Percentiles rank a stretch among this genome's conserved stretches.
These are phyloP conservation scores for Paecilomyces niveus DNA, from an alignment of 2,329 filamentous ascomycete species.

Conservation along the genomic window DNA sequence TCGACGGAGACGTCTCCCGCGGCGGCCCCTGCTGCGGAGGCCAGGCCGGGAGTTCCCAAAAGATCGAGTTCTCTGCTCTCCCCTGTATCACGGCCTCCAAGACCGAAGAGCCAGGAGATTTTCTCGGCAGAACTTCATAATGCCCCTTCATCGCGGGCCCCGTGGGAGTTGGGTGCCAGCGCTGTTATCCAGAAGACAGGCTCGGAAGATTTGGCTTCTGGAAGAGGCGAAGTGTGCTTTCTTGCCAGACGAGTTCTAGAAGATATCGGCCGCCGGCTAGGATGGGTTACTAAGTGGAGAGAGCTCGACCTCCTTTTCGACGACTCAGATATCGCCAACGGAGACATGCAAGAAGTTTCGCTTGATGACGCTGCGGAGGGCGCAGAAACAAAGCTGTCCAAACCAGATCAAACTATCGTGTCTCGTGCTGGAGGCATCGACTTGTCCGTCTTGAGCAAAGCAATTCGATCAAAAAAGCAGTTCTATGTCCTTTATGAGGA, in stretches of 20 bases:
- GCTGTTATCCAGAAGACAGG: conserved; percentile 45
- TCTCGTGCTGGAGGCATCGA: conserved; percentile 42
- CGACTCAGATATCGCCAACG: conserved; percentile 19
- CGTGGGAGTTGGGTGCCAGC: conserved; percentile 42
- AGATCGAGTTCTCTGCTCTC: conserved; percentile 33
- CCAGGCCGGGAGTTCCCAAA: conserved; percentile 24
- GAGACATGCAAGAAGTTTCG: conserved; percentile 28
- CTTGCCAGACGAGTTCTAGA: conserved; percentile 75
- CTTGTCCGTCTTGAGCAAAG: conserved; percentile 52
- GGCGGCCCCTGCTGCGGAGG: conserved; percentile 12
- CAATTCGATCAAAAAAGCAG: conserved; percentile 54
- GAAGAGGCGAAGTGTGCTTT: conserved; percentile 72
- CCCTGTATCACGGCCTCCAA: conserved; percentile 12
- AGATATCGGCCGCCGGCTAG: conserved; percentile 60
- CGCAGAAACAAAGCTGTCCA: conserved; percentile 8
- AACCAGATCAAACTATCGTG: conserved; percentile 5
- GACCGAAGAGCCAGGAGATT: conserved; percentile 23
- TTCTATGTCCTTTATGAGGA: conserved; percentile 65
- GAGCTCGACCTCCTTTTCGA: conserved; percentile 42
- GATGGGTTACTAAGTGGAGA: conserved; percentile 73
- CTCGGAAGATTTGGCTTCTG: conserved; percentile 73
- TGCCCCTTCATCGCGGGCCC: conserved; percentile 31
- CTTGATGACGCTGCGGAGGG: conserved; percentile 19
- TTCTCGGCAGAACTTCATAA: conserved; percentile 19
- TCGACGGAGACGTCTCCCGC: conserved; percentile 14